Conservation (phyloP, 176 grass and related monocot species). For the Microstegium vimineum region DNA sequence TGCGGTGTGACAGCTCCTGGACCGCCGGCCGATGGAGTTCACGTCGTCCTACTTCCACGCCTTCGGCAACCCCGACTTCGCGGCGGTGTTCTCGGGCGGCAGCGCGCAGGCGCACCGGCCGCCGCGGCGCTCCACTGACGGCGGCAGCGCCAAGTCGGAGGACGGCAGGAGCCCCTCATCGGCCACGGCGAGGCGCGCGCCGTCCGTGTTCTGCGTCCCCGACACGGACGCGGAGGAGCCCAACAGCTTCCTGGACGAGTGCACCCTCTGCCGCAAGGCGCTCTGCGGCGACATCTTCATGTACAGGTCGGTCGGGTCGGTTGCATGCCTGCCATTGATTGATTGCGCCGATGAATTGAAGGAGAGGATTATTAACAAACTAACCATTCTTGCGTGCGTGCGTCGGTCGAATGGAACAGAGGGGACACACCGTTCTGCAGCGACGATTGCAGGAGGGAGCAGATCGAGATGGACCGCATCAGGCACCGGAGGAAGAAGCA, state of each 20-base stretch:
- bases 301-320: constrained; percentile 16
- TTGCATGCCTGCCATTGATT: not conserved
- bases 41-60: constrained; percentile 63
- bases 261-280: constrained; percentile 45
- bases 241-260: constrained; percentile 49
- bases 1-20: not conserved
- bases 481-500: constrained; percentile 58
- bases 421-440: constrained; percentile 93
- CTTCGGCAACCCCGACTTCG: constrained; percentile 50
- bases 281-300: constrained; percentile 64
- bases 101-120: constrained; percentile 25
- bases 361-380: not conserved
- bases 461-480: constrained; percentile 57
- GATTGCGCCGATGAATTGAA: not conserved
- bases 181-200: constrained; percentile 1
- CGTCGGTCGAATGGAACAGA: constrained; percentile 26
- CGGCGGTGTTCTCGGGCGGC: constrained; percentile 38
- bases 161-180: not conserved
- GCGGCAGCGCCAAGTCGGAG: not conserved
- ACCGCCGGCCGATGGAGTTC: constrained; percentile 47
- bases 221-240: constrained; percentile 41
- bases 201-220: constrained; percentile 39
- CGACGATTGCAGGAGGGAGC: constrained; percentile 86
- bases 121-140: not conserved
- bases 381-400: too few relatives aligned